Evolutionary conservation across 176 grass and related monocot species (phyloP), one percentile per base, ranked within the genome.

Genomic region (Musa itinerans): DNA sequence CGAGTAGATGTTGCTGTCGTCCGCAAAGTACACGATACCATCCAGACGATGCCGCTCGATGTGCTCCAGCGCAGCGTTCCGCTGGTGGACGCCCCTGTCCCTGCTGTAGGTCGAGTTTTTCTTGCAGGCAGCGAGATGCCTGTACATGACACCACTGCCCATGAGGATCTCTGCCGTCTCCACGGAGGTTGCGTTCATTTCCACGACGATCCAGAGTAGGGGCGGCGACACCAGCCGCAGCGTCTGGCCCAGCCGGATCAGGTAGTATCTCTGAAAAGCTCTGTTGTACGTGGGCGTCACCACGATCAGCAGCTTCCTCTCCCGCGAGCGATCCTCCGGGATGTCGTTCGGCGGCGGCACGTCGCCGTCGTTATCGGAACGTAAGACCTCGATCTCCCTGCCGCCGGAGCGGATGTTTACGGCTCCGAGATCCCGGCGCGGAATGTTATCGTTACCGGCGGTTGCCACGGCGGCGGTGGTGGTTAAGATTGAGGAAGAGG

Each of bases 1-100:
- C 1, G 96, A 94, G 83, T 99, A 99, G 71, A 99, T 84, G 52
- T 88, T 92, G 69, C 92, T 91, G 78, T 99, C 96, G 53, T 95
- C 89, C 9, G 96, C 91, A 63, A 99, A 95, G 82, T 95, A 95
- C 20, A 99, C 84, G 70, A 99, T 84, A 52, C 85, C 96, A 53
- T 99, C 80, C 65, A 99, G 84, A 1, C 89, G 83, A 77, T 95
- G 96, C 78, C 82, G 80, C 76, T 99, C 96, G 14, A 99, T 81
- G 79, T 89, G 76, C 77, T 89, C 89, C 22, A 99, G 92, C n/a
- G 83, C 96, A 4, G 85, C 85, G 49, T 99, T 99, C 66, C 92
- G 80, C 83, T 99, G 91, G 83, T 86, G 86, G 65, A 86, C 73
- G 50, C 79, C 79, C 74, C 82, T 77, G 61, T 82, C 79, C 65